Evolutionary conservation across 352 stramenopile species (phyloP).

Genomic region (Phytopythium cucurbitacearum): DNA sequence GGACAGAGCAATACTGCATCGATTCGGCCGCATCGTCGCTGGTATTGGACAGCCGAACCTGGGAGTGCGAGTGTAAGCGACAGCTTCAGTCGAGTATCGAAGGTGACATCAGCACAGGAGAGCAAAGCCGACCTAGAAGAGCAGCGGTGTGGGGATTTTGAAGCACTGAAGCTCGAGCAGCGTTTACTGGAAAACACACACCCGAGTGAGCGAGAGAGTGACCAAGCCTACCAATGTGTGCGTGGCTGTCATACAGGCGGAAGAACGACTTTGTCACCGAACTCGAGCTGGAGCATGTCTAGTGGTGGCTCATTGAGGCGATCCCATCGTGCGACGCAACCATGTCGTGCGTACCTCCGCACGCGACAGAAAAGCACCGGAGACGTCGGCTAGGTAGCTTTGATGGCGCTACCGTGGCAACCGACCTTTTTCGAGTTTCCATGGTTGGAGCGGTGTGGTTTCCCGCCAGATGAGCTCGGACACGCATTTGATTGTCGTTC

Average conservation of each 20-base stretch:
- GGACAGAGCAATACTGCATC: conserved; percentile 50
- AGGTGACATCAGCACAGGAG: background rate
- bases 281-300: conserved; percentile 65
- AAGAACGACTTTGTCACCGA: conserved; percentile 62
- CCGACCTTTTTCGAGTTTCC: too few relatives aligned
- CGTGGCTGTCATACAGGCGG: conserved; percentile 21
- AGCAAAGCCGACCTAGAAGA: conserved; percentile 35
- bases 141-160: conserved; percentile 44
- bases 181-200: conserved; percentile 25
- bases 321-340: background rate
- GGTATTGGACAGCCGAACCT: conserved; percentile 4
- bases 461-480: too few relatives aligned
- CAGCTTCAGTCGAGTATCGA: conserved; percentile 5
- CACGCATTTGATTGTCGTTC: too few relatives aligned
- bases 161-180: conserved; percentile 50
- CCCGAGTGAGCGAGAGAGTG: background rate
- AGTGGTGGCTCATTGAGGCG: background rate
- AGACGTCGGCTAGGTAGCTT: conserved; percentile 15
- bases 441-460: too few relatives aligned
- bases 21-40: background rate
- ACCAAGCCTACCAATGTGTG: background rate
- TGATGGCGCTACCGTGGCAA: too few relatives aligned
- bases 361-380: conserved; percentile 61
- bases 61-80: conserved; percentile 11
- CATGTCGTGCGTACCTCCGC: conserved; percentile 21